A percentile compares a stretch with the other conserved stretches of the same genome.
phyloP scores from a whole-genome alignment of 306 rosid genomes.

The apple (Malus domestica) region DNA sequence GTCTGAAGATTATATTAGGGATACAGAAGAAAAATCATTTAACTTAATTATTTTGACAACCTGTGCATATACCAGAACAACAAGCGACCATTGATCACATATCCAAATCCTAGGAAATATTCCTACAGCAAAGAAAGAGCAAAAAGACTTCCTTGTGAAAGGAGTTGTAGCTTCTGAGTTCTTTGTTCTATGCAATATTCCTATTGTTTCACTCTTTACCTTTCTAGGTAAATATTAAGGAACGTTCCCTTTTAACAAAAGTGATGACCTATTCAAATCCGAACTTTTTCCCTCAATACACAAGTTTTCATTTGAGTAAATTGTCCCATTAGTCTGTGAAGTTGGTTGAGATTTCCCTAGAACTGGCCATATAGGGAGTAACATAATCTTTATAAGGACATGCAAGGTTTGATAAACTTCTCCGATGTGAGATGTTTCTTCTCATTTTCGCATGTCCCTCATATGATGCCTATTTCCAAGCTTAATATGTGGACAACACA shows the following conservation, averaged over 20 bases:
- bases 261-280: neutral
- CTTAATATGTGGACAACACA: neutral
- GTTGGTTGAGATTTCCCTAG: neutral
- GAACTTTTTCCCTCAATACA: neutral
- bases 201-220: neutral
- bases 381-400: neutral
- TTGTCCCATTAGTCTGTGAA: neutral
- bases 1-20: neutral
- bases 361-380: neutral
- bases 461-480: neutral
- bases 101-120: slow-evolving; percentile 12
- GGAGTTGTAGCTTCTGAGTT: neutral
- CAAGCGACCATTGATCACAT: slow-evolving; percentile 4
- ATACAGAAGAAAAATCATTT: neutral
- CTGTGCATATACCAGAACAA: slow-evolving; percentile 16
- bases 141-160: slow-evolving; percentile 3
- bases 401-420: neutral
- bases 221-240: neutral
- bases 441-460: neutral
- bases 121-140: slow-evolving; percentile 5
- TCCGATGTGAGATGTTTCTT: no score
- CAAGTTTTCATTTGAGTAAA: neutral
- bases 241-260: neutral
- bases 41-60: slow-evolving; percentile 12
- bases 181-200: neutral